Base-by-base conservation (phyloP, 805 yeast genomes). In the Candida lessepsii region DNA sequence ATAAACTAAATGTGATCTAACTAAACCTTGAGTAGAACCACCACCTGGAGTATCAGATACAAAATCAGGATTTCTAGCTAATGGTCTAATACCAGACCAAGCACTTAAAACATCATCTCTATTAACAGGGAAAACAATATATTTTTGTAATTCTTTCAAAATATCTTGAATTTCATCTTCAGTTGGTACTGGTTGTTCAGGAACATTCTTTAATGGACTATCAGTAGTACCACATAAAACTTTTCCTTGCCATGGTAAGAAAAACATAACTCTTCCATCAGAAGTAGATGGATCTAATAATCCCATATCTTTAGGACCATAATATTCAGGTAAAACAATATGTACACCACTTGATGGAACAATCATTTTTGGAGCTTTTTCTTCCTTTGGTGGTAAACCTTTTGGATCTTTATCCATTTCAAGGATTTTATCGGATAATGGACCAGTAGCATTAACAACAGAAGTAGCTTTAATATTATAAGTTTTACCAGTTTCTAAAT, bases 191-290 rank as follows among this genome's bases (percentile, higher is more conserved):
- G 97, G 97, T 56, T 75, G 79, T 51, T 73, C 80, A 31, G 87
- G 86, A 40, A 83, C 79, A 48, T 71, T 70, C 47, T 76, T 77
- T 67, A 83, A 65, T 31, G 96, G 95, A 38, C 87, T 83, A 68
- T 90, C 98, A 41, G 98, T 90, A 46, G 98, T 90, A 60, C 98
- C 98, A 43, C 96, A 96, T 50, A 90, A 73, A 24, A 90, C 95
- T 62, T 89, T 86, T 5, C 96, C 96, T 71, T 89, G 96, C 97
- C 97, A 90, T 52, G 98, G 98, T 62, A 90, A 73, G 72, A 91
- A 90, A 69, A 90, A 90, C 85, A 91, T 86, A 39, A 90, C 97
- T 65, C 98, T 81, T 42, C 97, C 97, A 60, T 90, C 98, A 24
- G 91, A 72, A 35, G 98, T 90, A 33, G 86, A 76, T 34, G 96